These are phyloP conservation scores for Pleurotus ostreatus DNA, from an alignment of 768 basidiomycete species.

Conservation along the genomic window DNA sequence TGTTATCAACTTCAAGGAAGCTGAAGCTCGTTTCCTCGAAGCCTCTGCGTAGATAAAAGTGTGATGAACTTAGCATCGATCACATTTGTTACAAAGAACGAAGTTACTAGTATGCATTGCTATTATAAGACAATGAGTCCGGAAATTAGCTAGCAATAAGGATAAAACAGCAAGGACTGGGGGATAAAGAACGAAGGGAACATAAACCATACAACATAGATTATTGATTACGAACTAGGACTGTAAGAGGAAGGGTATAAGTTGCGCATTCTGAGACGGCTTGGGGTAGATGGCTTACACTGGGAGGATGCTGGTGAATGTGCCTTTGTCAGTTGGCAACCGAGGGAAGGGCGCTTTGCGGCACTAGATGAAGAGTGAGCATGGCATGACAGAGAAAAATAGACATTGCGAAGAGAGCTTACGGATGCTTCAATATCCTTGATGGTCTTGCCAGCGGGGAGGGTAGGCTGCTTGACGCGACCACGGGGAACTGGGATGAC, in stretches of 20 bases:
- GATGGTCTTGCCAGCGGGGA: constrained; percentile 26
- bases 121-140: no score
- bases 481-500: constrained; percentile 16
- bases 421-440: constrained; percentile 25
- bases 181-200: not conserved
- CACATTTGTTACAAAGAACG: not conserved
- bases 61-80: not conserved
- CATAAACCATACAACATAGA: not conserved
- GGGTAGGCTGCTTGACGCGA: constrained; percentile 12
- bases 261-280: not conserved
- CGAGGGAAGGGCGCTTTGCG: constrained; percentile 20
- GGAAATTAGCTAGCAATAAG: not conserved
- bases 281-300: not conserved
- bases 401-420: not conserved
- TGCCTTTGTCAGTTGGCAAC: constrained; percentile 16
- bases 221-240: not conserved
- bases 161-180: not conserved
- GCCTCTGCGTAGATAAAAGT: constrained; percentile 21
- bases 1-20: constrained; percentile 95
- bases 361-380: constrained; percentile 12
- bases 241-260: not conserved
- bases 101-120: not conserved
- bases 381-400: not conserved
- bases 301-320: not conserved
- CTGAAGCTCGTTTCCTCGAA: constrained; percentile 54